These are phyloP conservation scores for Sporobolomyces roseus DNA, from an alignment of 768 basidiomycete species.

Conservation along the genomic window DNA sequence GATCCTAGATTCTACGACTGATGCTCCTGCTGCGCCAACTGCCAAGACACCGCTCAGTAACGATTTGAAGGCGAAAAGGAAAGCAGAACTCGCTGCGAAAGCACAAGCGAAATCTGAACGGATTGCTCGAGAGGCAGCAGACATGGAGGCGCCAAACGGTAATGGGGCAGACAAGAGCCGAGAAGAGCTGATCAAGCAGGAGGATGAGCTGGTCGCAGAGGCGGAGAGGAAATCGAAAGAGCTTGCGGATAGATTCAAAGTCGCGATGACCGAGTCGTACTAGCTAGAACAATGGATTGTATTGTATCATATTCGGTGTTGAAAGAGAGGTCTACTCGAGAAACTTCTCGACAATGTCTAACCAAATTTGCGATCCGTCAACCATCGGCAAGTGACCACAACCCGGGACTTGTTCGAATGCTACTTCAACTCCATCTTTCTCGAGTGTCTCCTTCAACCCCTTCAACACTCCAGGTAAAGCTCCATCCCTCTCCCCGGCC, in stretches of 20 bases:
- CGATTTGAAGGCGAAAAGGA: constrained; percentile 26
- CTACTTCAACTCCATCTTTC: constrained; percentile 39
- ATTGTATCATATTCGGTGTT: background rate
- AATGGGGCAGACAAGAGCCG: background rate
- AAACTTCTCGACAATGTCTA: constrained; percentile 38
- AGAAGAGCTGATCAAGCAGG: constrained; percentile 12
- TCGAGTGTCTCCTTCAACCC: constrained; percentile 42
- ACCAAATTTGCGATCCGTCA: constrained; percentile 36
- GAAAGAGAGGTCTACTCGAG: constrained; percentile 13
- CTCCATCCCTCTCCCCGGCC: constrained; percentile 48
- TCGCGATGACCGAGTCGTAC: constrained; percentile 10
- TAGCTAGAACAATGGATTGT: background rate
- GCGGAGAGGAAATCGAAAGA: constrained; percentile 12
- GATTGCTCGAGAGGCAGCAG: constrained; percentile 49
- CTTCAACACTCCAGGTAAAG: constrained; percentile 45
- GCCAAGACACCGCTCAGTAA: background rate
- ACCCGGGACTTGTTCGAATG: constrained; percentile 42
- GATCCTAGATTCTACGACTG: constrained; percentile 38
- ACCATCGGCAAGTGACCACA: constrained; percentile 49
- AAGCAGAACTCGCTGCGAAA: constrained; percentile 16
- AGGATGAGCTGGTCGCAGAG: background rate
- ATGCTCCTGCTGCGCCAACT: constrained; percentile 12
- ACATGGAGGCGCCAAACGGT: background rate
- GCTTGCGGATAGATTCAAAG: constrained; percentile 32
- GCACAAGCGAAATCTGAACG: constrained; percentile 48